Conservation (phyloP, 2,329 filamentous ascomycete species). For the Plectosphaerella cucumerina region DNA sequence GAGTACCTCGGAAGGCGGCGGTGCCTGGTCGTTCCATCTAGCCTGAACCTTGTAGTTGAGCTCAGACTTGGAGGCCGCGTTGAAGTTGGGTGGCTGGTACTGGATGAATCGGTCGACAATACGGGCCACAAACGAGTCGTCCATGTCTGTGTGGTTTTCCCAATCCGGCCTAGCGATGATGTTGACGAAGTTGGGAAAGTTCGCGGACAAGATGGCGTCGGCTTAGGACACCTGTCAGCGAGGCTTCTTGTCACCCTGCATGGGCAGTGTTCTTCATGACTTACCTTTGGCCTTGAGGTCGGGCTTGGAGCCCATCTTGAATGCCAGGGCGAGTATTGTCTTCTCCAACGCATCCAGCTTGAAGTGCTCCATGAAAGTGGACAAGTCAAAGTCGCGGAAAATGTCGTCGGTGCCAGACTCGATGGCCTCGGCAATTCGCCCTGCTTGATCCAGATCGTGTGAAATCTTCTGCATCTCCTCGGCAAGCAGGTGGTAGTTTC, state of each 20-base stretch:
- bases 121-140: constrained; percentile 66
- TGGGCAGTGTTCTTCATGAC: constrained; percentile 15
- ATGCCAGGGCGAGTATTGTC: constrained; percentile 81
- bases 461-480: constrained; percentile 84
- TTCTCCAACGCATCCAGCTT: constrained; percentile 86
- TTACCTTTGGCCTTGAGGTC: constrained; percentile 89
- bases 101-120: constrained; percentile 85
- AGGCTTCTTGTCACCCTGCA: constrained; percentile 14
- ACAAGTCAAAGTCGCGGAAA: constrained; percentile 94
- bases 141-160: constrained; percentile 62
- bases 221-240: constrained; percentile 54
- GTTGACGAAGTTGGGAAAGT: constrained; percentile 72
- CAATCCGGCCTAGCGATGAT: constrained; percentile 64
- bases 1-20: constrained; percentile 64
- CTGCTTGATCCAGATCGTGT: constrained; percentile 74
- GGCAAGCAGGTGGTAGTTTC: constrained; percentile 78
- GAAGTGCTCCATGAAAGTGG: constrained; percentile 93
- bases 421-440: constrained; percentile 89
- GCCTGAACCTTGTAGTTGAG: constrained; percentile 62
- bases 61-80: constrained; percentile 68
- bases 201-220: constrained; percentile 82
- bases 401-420: constrained; percentile 88
- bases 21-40: constrained; percentile 63
- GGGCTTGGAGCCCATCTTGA: constrained; percentile 74
- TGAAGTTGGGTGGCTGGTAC: constrained; percentile 82